Evolutionary conservation across 305 asterid species (phyloP).

Genomic region (Vinca major): DNA sequence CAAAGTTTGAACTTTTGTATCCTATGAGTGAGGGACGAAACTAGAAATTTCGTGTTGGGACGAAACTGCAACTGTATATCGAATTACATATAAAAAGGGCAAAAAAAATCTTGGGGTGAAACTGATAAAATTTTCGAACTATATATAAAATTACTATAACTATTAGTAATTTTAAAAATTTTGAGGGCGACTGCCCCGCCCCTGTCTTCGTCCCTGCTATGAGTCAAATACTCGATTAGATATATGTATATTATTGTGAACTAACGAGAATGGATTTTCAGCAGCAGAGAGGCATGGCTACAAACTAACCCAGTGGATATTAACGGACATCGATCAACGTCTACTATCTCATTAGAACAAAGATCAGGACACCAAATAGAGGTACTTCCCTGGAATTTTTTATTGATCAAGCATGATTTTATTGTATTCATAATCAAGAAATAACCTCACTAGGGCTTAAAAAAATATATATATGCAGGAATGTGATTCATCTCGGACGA

Average conservation of each 20-base stretch:
- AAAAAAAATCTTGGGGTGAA: no score
- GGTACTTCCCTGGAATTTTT: conserved; percentile 23
- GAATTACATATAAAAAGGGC: no score
- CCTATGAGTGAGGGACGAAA: no score
- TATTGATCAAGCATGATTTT: neutral
- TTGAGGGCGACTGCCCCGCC: no score
- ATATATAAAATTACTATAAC: no score
- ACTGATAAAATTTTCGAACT: no score
- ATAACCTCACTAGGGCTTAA: neutral
- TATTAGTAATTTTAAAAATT: no score
- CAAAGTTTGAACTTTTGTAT: neutral
- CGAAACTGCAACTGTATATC: no score
- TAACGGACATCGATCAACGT: conserved; percentile 37
- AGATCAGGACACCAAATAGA: conserved; percentile 33
- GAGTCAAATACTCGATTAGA: no score
- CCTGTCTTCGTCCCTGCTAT: no score
- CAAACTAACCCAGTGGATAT: conserved; percentile 43
- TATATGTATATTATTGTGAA: neutral
- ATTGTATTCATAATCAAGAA: neutral
- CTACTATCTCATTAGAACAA: conserved; percentile 45
- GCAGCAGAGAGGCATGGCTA: conserved; percentile 63
- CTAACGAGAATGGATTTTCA: conserved; percentile 8
- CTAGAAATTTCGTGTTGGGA: no score
- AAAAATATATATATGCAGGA: conserved; percentile 27
- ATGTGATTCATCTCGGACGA: conserved; percentile 29